Conservation (phyloP, 768 basidiomycete genomes). For the Steccherinum ochraceum region DNA sequence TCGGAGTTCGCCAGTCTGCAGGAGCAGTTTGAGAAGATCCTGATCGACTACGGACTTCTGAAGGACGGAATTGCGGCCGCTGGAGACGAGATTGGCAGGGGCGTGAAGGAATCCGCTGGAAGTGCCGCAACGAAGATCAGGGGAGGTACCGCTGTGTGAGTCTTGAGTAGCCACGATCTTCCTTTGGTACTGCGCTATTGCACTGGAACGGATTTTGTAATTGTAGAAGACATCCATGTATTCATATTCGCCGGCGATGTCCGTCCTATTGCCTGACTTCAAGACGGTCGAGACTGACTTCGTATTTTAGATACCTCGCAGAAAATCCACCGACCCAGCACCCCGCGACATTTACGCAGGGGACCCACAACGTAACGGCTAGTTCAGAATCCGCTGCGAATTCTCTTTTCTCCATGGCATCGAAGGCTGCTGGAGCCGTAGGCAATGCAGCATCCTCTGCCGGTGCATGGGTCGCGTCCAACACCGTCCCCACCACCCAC, state of each 20-base stretch:
- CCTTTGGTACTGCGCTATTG: not conserved
- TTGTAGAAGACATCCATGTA: no score
- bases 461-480: slow-evolving; percentile 17
- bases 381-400: slow-evolving; percentile 9
- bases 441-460: slow-evolving; percentile 16
- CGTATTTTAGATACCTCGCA: slow-evolving; percentile 7
- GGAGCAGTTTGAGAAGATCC: slow-evolving; percentile 17
- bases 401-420: slow-evolving; percentile 12
- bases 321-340: slow-evolving; percentile 11
- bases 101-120: slow-evolving; percentile 15
- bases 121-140: slow-evolving; percentile 11
- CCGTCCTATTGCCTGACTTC: no score
- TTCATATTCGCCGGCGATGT: no score
- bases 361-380: slow-evolving; percentile 9
- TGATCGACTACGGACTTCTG: slow-evolving; percentile 17
- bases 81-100: slow-evolving; percentile 18
- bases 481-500: slow-evolving; percentile 11
- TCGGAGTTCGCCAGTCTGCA: slow-evolving; percentile 8
- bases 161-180: not conserved
- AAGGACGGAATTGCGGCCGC: slow-evolving; percentile 18
- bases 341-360: slow-evolving; percentile 9
- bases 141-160: slow-evolving; percentile 8
- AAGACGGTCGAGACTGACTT: not conserved
- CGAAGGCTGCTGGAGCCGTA: slow-evolving; percentile 10
- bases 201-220: not conserved